Base-by-base conservation (phyloP, 1,284 basidiomycete genomes). In the Heterobasidion irregulare region DNA sequence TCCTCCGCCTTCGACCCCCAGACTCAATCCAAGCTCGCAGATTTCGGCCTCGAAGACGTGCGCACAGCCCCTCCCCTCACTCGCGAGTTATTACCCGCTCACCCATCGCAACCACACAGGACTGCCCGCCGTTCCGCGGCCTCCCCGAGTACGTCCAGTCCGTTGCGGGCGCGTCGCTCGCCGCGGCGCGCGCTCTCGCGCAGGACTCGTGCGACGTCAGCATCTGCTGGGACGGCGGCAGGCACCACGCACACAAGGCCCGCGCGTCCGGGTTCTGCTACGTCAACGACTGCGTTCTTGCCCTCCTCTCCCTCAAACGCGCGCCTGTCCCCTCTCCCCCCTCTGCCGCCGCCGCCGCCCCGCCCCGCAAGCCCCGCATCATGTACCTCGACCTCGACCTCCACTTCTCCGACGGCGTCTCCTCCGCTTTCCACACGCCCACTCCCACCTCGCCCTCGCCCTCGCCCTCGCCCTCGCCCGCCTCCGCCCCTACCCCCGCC, bases 321-420 rank as follows among this genome's bases (percentile, higher is more conserved):
- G 26, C 58, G 10, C 54, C 59, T 44, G 57, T 58, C n/a, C 53
- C 61, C 8, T 59, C 38, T 18, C 50, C 47, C 34, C 55, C 38
- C 15, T 49, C 50, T 7, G 18, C n/a, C 5, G 26, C 32, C 16
- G 13, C n/a, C 3, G 26, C 46, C 8, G 47, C 34, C 12, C 44
- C 57, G n/a, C 59, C 61, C 8, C 63, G 70, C 49, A 81, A 83
- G 62, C 75, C 86, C 1, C 80, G 88, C 2, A 77, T 94, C 19
- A 82, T 96, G 79, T 97, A 97, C 69, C 76, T 98, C 51, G 94
- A 98, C 67, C 72, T 98, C 13, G 94, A 98, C 67, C 74, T 98
- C 2, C 95, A 98, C 68, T 94, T 90, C 65, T 89, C 89, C 5
- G 94, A 98, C 64, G 94, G 85, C 0, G 92, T 95, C 36, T 86